phyloP scores from a whole-genome alignment of 768 basidiomycete genomes.

The Termitomyces titanicus region DNA sequence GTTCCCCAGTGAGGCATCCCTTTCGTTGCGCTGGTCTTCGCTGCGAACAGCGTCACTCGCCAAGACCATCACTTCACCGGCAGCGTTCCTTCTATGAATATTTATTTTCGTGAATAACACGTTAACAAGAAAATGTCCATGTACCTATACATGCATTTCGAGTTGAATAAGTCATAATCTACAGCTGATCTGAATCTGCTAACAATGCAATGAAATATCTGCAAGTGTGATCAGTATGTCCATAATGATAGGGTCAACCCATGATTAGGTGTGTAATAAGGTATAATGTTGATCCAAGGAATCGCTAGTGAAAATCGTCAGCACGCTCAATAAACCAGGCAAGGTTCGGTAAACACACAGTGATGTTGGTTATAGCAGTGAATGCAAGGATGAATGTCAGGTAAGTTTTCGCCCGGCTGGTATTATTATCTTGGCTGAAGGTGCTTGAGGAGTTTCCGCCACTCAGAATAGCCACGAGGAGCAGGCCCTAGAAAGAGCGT shows the following conservation, averaged over 20 bases:
- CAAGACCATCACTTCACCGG: slow-evolving; percentile 4
- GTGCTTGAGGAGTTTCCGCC: slow-evolving; percentile 54
- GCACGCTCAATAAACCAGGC: not conserved
- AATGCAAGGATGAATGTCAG: slow-evolving; percentile 79
- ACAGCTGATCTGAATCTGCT: not conserved
- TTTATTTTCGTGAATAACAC: slow-evolving; percentile 33
- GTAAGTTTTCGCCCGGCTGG: slow-evolving; percentile 67
- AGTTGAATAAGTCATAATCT: not conserved
- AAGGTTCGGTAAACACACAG: slow-evolving; percentile 31
- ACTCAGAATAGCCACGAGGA: slow-evolving; percentile 66
- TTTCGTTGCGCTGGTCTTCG: slow-evolving; percentile 23
- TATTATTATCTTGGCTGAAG: slow-evolving; percentile 45
- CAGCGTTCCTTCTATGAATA: slow-evolving; percentile 39
- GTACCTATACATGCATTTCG: not conserved
- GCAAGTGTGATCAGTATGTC: slow-evolving; percentile 6
- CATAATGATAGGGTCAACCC: slow-evolving; percentile 15
- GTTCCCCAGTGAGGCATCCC: slow-evolving; percentile 41
- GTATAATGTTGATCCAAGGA: slow-evolving; percentile 28
- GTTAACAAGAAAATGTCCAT: not conserved
- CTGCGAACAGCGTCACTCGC: slow-evolving; percentile 3
- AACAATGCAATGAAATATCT: slow-evolving; percentile 1
- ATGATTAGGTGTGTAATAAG: slow-evolving; percentile 25
- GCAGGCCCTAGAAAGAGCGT: slow-evolving; percentile 47
- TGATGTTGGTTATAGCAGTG: slow-evolving; percentile 73
- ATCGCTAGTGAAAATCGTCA: slow-evolving; percentile 18